Evolutionary conservation across 306 rosid species (phyloP), one percentile per base, ranked within the genome.

Genomic region (Psophocarpus tetragonolobus): DNA sequence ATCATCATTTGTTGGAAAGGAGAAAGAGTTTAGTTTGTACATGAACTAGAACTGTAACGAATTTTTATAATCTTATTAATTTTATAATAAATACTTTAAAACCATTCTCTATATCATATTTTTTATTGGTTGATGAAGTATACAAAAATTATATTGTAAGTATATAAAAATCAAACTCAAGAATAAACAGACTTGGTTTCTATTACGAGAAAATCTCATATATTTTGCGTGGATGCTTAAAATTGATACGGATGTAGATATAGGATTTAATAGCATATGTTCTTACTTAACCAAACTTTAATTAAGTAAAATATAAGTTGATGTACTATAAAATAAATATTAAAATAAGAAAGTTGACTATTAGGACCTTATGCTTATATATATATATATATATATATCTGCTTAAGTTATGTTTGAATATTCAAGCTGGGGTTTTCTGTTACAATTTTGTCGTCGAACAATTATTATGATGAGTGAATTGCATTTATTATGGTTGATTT

Each of bases 171-270:
- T 20, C 8, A 18, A 51, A 8, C 33, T 18, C 5, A 44, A 32
- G 18, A 27, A 27, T 27, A 14, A 58, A n/a, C 14, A 68, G 3
- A 2, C 15, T 68, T 56, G 68, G n/a, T 39, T 35, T 66, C 58
- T 45, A 47, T 60, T 21, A 53, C 4, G 17, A 66, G 32, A 80
- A 65, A 53, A 20, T 41, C 68, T 12, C 1, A 24, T 61, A 58
- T 26, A 53, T 39, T 50, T 81, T 81, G 63, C 51, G 62, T 67
- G 63, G 30, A 74, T 66, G 84, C 64, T 74, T 74, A 44, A 67
- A 44, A 44, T 58, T 73, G 12, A 73, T 10, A 73, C 1, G 8
- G 27, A 45, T 17, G 15, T 24, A 56, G 14, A 53, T 53, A 20
- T 73, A 48, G 74, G 27, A 71, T 60, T 47, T 62, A 50, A 60